Evolutionary conservation across 441 rosid species (phyloP), one percentile per base, ranked within the genome.

Genomic region (Codiaeum variegatum): DNA sequence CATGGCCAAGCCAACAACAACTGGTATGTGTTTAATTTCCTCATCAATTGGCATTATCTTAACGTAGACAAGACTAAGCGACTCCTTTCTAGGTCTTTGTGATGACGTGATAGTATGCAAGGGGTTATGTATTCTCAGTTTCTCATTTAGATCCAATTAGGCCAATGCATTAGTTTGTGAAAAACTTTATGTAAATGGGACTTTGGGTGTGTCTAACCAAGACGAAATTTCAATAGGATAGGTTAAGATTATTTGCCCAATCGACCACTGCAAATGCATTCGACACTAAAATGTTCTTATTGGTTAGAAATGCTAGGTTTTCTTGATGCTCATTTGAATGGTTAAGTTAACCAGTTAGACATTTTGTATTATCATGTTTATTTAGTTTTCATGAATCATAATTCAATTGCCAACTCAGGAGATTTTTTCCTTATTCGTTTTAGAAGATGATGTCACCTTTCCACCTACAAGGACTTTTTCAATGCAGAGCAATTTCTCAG

Each of bases 1-100:
- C 55, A 80, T 88, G 60, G 95, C 97, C 47, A 91, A 88, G 73
- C 95, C 92, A 61, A 90, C 97, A 28, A 94, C 91, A 7, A 73
- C 32, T 15, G 93, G 93, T 88, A 83, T 5, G 73, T n/a, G 32
- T 65, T 69, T 62, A 11, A 24, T 7, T 44, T 58, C 44, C 3
- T 44, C 18, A 40, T 18, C 1, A 2, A 2, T 52, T 67, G 5
- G 6, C 19, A 23, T 9, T 40, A 26, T 36, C 10, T 47, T 16
- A 58, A 12, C 28, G 6, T 40, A 21, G 65, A 29, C 31, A 26
- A 56, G 26, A 24, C 51, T 29, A 46, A 60, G 23, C 21, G 61
- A 23, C 44, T 60, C 29, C 11, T 59, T 40, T 44, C 9, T 18
- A 21, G n/a, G 44, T 15, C 46, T 32, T 5, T 62, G 0, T 52